A percentile compares a stretch with the other conserved stretches of the same genome.
Evolutionary conservation across 2,329 filamentous ascomycete genomes (phyloP).

Genomic region (Hawksworthiomyces lignivorus): DNA sequence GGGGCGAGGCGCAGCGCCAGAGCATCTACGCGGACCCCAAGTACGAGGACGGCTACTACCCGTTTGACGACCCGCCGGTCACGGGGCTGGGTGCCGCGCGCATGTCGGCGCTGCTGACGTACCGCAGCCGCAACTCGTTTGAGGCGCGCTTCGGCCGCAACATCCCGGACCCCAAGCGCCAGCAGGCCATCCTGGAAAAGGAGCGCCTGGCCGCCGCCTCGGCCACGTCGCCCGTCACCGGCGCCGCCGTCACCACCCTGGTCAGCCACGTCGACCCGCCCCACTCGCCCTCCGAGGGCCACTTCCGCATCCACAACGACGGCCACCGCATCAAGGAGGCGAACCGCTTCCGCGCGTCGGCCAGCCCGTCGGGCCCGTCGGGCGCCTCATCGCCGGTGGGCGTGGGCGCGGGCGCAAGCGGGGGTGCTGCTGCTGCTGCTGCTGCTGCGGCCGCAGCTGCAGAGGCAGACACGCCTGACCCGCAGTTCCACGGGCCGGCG

Average conservation of each 20-base stretch:
- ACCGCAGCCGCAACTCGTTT: slow-evolving; percentile 93
- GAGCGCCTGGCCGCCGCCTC: slow-evolving; percentile 43
- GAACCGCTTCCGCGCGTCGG: slow-evolving; percentile 33
- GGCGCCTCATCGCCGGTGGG: background rate
- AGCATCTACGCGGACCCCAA: slow-evolving; percentile 98
- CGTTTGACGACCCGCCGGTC: slow-evolving; percentile 75
- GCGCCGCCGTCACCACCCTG: background rate
- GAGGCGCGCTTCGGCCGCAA: slow-evolving; percentile 93
- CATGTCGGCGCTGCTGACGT: slow-evolving; percentile 94
- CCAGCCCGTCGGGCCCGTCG: background rate
- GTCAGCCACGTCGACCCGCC: background rate
- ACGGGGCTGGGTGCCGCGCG: slow-evolving; percentile 87
- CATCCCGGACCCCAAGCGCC: slow-evolving; percentile 74
- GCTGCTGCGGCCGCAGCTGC: background rate
- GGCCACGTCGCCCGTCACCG: background rate
- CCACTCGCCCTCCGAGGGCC: slow-evolving; percentile 53
- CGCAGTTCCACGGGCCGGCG: slow-evolving; percentile 18
- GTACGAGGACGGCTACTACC: slow-evolving; percentile 95
- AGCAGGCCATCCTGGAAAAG: slow-evolving; percentile 71
- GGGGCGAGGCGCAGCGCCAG: slow-evolving; percentile 81
- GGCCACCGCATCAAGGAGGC: slow-evolving; percentile 59
- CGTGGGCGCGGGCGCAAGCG: background rate
- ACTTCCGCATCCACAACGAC: slow-evolving; percentile 78
- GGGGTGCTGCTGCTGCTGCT: slow-evolving; percentile 20
- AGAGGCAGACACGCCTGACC: slow-evolving; percentile 3